phyloP scores from a whole-genome alignment of 805 yeast species.

The Teunomyces gatunensis region DNA sequence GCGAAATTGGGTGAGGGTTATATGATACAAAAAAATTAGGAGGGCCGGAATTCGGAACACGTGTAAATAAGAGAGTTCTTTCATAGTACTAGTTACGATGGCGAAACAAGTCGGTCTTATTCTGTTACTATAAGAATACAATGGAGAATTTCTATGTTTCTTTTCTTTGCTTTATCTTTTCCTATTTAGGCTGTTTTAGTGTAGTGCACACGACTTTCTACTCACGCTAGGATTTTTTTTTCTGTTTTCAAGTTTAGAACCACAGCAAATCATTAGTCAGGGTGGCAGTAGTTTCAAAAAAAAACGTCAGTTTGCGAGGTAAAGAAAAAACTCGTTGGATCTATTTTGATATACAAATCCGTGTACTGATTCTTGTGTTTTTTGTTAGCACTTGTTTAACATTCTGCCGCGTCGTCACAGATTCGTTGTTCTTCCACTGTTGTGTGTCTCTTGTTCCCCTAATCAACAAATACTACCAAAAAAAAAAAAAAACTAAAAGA shows the following conservation, averaged over 20 bases:
- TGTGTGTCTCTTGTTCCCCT: not conserved
- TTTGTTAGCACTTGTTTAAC: not conserved
- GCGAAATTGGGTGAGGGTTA: not conserved
- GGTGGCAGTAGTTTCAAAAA: not conserved
- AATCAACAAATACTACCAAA: not conserved
- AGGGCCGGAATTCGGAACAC: too few relatives aligned
- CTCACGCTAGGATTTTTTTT: not conserved
- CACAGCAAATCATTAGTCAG: slow-evolving; percentile 4
- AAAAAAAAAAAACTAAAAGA: too few relatives aligned
- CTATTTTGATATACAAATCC: not conserved
- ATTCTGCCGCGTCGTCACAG: not conserved
- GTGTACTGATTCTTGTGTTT: not conserved
- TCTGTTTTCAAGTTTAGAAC: slow-evolving; percentile 1
- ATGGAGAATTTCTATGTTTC: too few relatives aligned
- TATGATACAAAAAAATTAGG: not conserved
- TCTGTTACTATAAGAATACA: too few relatives aligned
- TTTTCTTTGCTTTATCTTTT: too few relatives aligned
- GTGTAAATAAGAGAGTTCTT: too few relatives aligned
- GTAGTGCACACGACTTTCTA: not conserved
- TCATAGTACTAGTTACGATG: too few relatives aligned
- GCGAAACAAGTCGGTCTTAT: too few relatives aligned
- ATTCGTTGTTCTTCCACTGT: not conserved
- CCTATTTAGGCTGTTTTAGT: not conserved
- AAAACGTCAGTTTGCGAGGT: not conserved
- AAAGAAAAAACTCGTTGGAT: not conserved